Percentiles rank a stretch among this genome's conserved stretches.
These are phyloP conservation scores for Phytophthora constricta DNA, from an alignment of 352 stramenopile species.

Conservation along the genomic window DNA sequence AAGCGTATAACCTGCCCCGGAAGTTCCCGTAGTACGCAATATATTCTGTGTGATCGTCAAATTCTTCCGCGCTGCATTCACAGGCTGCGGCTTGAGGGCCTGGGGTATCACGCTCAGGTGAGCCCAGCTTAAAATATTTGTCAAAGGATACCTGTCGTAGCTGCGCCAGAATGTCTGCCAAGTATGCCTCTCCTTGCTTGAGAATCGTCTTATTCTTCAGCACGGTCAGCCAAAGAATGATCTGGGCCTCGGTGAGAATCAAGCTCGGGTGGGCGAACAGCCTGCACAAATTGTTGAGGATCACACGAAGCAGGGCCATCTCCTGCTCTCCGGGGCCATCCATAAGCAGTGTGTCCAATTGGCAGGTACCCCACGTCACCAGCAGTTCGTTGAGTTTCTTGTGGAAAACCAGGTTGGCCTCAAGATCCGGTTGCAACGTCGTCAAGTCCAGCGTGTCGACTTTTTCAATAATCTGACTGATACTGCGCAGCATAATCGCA, in stretches of 20 bases:
- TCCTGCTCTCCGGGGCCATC: slow-evolving; percentile 51
- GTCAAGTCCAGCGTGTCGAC: slow-evolving; percentile 52
- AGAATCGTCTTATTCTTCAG: slow-evolving; percentile 76
- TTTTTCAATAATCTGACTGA: slow-evolving; percentile 64
- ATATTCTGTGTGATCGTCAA: slow-evolving; percentile 80
- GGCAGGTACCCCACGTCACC: slow-evolving; percentile 71
- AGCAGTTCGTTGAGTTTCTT: slow-evolving; percentile 82
- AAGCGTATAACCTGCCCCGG: slow-evolving; percentile 73
- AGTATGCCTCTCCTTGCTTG: slow-evolving; percentile 46
- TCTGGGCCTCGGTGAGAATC: slow-evolving; percentile 71
- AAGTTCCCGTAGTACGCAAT: slow-evolving; percentile 82
- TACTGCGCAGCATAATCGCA: slow-evolving; percentile 66
- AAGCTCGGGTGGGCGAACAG: slow-evolving; percentile 76
- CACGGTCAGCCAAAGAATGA: slow-evolving; percentile 76
- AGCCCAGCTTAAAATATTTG: slow-evolving; percentile 84
- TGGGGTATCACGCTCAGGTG: slow-evolving; percentile 58
- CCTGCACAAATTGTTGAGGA: slow-evolving; percentile 57
- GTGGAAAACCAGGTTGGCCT: slow-evolving; percentile 66
- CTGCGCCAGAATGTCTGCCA: slow-evolving; percentile 47
- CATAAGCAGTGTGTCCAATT: slow-evolving; percentile 62
- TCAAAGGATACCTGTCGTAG: slow-evolving; percentile 73
- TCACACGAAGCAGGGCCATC: slow-evolving; percentile 49
- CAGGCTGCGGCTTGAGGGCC: slow-evolving; percentile 40
- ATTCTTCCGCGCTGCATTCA: slow-evolving; percentile 62
- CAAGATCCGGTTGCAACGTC: slow-evolving; percentile 50